Conservation (phyloP, 164 flowering plant genomes). For the Chimonanthus praecox region DNA sequence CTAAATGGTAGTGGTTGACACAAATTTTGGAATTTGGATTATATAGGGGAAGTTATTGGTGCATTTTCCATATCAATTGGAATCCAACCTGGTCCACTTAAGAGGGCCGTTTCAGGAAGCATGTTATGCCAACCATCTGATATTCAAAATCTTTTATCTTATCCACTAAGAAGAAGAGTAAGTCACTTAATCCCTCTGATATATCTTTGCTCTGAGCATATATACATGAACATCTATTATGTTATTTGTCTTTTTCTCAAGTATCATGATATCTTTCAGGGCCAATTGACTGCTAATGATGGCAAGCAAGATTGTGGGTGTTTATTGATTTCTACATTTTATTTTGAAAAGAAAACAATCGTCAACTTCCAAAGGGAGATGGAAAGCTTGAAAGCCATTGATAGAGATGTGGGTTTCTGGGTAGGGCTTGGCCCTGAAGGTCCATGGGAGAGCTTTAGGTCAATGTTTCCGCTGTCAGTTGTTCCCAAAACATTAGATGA, state of each 20-base stretch:
- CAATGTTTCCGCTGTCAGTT: constrained; percentile 78
- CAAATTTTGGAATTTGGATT: not conserved
- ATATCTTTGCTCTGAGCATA: not conserved
- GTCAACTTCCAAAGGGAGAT: constrained; percentile 39
- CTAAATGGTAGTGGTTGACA: not conserved
- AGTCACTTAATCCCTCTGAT: constrained; percentile 8
- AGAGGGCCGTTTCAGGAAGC: constrained; percentile 69
- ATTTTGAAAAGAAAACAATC: constrained; percentile 65
- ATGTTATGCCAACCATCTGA: constrained; percentile 54
- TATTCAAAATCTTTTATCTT: constrained; percentile 40
- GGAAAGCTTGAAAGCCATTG: constrained; percentile 28
- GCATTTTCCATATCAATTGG: constrained; percentile 79
- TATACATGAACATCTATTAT: constrained; percentile 3
- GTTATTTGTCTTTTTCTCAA: constrained; percentile 7
- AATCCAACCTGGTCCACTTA: constrained; percentile 41
- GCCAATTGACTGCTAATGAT: constrained; percentile 36
- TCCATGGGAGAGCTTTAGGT: constrained; percentile 73
- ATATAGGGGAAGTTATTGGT: constrained; percentile 90
- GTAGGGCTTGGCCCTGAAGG: constrained; percentile 62
- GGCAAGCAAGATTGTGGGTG: constrained; percentile 32
- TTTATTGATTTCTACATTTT: constrained; percentile 58
- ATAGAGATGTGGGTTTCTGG: constrained; percentile 72
- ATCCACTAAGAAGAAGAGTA: constrained; percentile 67
- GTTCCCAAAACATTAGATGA: constrained; percentile 56
- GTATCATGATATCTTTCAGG: constrained; percentile 31